Base-by-base conservation (phyloP, 768 basidiomycete genomes). In the Kwoniella shandongensis region DNA sequence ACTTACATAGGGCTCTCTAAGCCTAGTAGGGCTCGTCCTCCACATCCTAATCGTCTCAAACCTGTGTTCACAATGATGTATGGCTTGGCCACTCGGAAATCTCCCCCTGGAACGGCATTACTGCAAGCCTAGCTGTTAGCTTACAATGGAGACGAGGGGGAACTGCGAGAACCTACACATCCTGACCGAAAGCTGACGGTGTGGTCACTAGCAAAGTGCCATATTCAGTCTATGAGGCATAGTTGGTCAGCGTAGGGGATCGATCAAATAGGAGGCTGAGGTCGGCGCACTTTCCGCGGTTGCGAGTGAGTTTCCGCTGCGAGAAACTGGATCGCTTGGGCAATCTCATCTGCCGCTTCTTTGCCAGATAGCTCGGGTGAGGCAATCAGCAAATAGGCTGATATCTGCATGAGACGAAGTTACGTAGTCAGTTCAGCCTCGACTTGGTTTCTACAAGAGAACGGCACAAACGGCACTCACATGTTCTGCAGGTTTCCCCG, bases 21-120 rank as follows among this genome's bases (percentile, higher is more conserved):
- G 12, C 69, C 64, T 51, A 73, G 60, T 1, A 62, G 56, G 5
- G 71, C 71, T 48, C 71, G 53, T 45, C 71, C 71, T 51, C 71
- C 68, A 49, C 71, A 73, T 30, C 71, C 71, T 20, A 73, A 52
- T 12, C 71, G 53, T 36, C 71, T 41, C 39, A 73, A 47, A n/a
- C 57, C 68, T 13, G 71, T 73, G 40, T 67, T 69, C 41, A 73
- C 63, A n/a, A 66, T 59, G 23, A 68, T 45, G 40, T 61, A 70
- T 3, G 71, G 71, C 41, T 57, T 63, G 10, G 65, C 67, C 32
- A 63, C 57, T 29, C 71, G 59, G 15, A 70, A 57, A 38, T 73
- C 71, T 44, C 71, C 71, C 11, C 65, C 64, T 3, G 71, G 52
- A n/a, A 73, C 53, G n/a, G 62, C 54, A 29, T 60, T 64, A 6